phyloP scores from a whole-genome alignment of 2,329 filamentous ascomycete genomes.

The Colletotrichum sp. region DNA sequence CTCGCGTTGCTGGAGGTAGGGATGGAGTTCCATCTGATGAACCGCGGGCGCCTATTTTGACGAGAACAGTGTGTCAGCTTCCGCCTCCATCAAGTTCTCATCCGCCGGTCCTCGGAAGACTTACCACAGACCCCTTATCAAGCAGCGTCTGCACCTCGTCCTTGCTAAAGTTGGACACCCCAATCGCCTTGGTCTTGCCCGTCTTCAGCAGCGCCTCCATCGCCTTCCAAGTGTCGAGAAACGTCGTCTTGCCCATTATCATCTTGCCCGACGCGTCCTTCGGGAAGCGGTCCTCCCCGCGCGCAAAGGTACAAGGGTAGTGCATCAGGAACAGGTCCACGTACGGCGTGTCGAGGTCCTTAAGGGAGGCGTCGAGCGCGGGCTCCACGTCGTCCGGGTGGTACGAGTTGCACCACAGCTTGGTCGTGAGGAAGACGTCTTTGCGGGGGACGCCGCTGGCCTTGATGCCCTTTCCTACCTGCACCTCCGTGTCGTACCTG shows the following conservation, averaged over 20 bases:
- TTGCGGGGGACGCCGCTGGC: slow-evolving; percentile 28
- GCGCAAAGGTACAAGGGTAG: slow-evolving; percentile 29
- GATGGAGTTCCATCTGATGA: slow-evolving; percentile 62
- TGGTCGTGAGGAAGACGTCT: slow-evolving; percentile 33
- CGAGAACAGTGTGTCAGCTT: background rate
- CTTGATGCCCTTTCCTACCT: slow-evolving; percentile 28
- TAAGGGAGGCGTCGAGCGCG: slow-evolving; percentile 29
- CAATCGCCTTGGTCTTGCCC: background rate
- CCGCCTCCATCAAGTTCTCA: background rate
- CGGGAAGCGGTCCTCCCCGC: slow-evolving; percentile 22
- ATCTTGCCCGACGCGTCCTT: slow-evolving; percentile 1
- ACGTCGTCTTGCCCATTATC: background rate
- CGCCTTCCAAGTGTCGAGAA: background rate
- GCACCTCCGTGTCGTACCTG: slow-evolving; percentile 20
- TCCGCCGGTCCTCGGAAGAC: background rate
- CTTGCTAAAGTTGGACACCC: background rate
- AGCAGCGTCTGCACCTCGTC: background rate
- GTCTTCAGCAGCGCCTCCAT: background rate
- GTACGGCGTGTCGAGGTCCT: slow-evolving; percentile 32
- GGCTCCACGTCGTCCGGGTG: slow-evolving; percentile 27
- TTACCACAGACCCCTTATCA: background rate
- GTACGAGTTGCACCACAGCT: slow-evolving; percentile 36
- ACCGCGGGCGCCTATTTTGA: slow-evolving; percentile 19
- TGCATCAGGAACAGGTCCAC: slow-evolving; percentile 34
- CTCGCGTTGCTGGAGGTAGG: slow-evolving; percentile 30